These are phyloP conservation scores for Leucosporidium yakuticum DNA, from an alignment of 768 basidiomycete species.

Conservation along the genomic window DNA sequence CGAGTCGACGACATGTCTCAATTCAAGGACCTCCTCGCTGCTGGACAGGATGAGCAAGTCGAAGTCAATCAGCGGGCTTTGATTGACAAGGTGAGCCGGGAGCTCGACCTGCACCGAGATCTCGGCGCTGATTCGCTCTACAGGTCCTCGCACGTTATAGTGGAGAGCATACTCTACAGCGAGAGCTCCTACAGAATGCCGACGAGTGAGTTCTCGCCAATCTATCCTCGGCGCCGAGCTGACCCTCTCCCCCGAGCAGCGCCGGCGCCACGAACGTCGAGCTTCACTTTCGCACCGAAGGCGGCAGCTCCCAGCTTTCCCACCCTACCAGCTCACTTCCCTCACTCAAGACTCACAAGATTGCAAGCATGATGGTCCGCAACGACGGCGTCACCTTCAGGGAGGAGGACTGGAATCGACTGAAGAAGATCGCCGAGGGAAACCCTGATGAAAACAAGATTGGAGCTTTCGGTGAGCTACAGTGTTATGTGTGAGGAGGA, in stretches of 20 bases:
- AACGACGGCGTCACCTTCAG: conserved; percentile 82
- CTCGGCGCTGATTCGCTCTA: not conserved
- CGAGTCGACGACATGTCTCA: not conserved
- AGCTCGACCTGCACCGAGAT: too few species aligned
- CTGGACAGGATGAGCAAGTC: conserved; percentile 30
- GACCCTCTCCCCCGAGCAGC: not conserved
- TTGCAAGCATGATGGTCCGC: conserved; percentile 59
- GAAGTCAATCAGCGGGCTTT: conserved; percentile 30
- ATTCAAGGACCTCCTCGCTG: conserved; percentile 16
- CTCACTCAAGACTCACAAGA: conserved; percentile 50
- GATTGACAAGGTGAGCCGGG: not conserved
- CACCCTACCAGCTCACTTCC: conserved; percentile 10
- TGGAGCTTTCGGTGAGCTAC: conserved; percentile 72
- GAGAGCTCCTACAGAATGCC: conserved; percentile 91
- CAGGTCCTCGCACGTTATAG: conserved; percentile 84
- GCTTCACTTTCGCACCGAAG: conserved; percentile 59
- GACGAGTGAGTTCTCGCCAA: conserved; percentile 66
- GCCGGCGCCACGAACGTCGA: conserved; percentile 52
- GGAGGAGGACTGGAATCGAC: conserved; percentile 76
- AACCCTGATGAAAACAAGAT: conserved; percentile 94
- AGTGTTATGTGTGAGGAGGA: not conserved
- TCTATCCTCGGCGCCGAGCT: not conserved
- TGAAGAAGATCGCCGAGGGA: conserved; percentile 82
- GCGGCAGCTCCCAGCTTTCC: not conserved
- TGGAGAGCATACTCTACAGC: conserved; percentile 80